phyloP scores from a whole-genome alignment of 164 flowering plant species.

The Aristolochia californica region DNA sequence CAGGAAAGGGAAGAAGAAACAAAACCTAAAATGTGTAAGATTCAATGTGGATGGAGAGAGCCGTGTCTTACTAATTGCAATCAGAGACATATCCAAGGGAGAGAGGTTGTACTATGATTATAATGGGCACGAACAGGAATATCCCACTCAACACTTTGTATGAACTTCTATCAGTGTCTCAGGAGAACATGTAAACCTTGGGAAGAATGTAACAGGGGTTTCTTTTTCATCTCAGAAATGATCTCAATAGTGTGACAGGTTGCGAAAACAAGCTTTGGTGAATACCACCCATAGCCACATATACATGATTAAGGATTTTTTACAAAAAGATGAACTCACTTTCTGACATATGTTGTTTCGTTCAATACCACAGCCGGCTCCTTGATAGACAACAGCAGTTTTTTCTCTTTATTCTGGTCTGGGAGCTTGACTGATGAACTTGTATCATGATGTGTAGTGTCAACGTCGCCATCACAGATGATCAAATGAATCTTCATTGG shows the following conservation, averaged over 20 bases:
- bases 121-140: conserved; percentile 79
- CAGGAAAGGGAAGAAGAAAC: conserved; percentile 93
- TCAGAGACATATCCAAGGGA: conserved; percentile 72
- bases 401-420: too few relatives aligned
- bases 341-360: too few relatives aligned
- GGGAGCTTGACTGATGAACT: too few relatives aligned
- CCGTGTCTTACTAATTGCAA: conserved; percentile 68
- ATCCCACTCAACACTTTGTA: conserved; percentile 85
- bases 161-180: conserved; percentile 11
- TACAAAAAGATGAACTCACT: too few relatives aligned
- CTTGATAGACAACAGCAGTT: too few relatives aligned
- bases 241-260: neutral
- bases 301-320: neutral
- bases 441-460: too few relatives aligned
- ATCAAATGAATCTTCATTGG: too few relatives aligned
- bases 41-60: conserved; percentile 66
- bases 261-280: neutral
- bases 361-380: too few relatives aligned
- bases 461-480: too few relatives aligned
- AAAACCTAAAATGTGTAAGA: conserved; percentile 83
- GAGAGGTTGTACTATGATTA: conserved; percentile 88
- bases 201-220: neutral
- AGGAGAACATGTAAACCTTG: neutral
- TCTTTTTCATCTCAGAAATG: neutral
- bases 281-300: neutral